Conservation (phyloP, 129 eudicot species). For the Cynara cardunculus region DNA sequence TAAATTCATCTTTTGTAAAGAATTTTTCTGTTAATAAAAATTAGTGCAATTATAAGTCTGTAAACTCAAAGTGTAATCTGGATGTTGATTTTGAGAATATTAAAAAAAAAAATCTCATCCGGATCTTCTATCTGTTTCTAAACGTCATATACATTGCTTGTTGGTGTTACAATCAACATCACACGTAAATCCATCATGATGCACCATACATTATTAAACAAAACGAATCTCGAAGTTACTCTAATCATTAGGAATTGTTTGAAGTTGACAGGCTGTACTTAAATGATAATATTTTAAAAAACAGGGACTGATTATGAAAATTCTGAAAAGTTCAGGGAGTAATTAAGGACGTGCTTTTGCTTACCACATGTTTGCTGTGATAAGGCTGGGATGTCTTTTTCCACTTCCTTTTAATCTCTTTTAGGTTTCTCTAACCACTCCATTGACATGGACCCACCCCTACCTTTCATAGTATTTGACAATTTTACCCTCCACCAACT, state of each 20-base stretch:
- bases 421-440: slow-evolving; percentile 45
- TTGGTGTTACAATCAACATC: not conserved
- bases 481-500: slow-evolving; percentile 23
- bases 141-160: no score
- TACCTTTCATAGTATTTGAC: slow-evolving; percentile 5
- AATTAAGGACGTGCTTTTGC: slow-evolving; percentile 51
- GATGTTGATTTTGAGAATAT: no score
- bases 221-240: slow-evolving; percentile 29
- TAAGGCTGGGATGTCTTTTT: slow-evolving; percentile 82
- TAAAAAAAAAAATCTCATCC: no score
- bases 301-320: not conserved
- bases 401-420: slow-evolving; percentile 52
- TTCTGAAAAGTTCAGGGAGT: not conserved
- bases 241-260: slow-evolving; percentile 22
- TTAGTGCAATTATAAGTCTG: no score
- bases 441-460: slow-evolving; percentile 31
- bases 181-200: not conserved
- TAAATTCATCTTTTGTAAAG: no score
- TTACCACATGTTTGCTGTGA: slow-evolving; percentile 70
- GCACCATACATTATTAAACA: not conserved
- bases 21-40: no score
- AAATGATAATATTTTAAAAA: not conserved
- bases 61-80: no score
- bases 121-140: no score
- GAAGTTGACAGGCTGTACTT: slow-evolving; percentile 34